Evolutionary conservation across 2,329 filamentous ascomycete species (phyloP).

Genomic region (Metarhizium humberi): DNA sequence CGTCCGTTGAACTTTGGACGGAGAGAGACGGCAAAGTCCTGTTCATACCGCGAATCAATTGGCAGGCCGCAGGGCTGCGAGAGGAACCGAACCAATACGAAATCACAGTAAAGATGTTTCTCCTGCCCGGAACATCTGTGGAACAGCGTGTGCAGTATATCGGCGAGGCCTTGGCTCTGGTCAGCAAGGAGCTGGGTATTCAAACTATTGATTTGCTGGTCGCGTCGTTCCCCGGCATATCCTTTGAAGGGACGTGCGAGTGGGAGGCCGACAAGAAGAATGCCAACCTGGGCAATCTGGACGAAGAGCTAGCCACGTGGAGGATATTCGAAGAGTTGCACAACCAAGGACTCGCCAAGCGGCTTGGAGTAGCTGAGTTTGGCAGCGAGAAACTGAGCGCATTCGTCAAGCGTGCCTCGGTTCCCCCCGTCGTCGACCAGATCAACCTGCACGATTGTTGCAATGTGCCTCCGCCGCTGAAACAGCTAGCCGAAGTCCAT

Average conservation of each 20-base stretch:
- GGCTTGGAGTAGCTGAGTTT: conserved; percentile 84
- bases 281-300: conserved; percentile 52
- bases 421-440: conserved; percentile 80
- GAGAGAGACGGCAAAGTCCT: conserved; percentile 49
- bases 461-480: conserved; percentile 81
- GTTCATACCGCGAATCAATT: conserved; percentile 72
- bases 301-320: conserved; percentile 61
- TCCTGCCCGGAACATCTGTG: conserved; percentile 62
- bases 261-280: conserved; percentile 60
- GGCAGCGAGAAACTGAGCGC: conserved; percentile 72
- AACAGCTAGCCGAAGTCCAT: conserved; percentile 72
- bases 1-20: conserved; percentile 54
- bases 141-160: conserved; percentile 61
- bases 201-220: conserved; percentile 78
- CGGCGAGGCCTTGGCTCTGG: conserved; percentile 67
- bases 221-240: conserved; percentile 84
- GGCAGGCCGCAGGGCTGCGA: conserved; percentile 58
- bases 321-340: conserved; percentile 66
- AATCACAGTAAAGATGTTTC: conserved; percentile 93
- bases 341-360: conserved; percentile 58
- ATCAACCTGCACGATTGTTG: conserved; percentile 96
- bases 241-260: conserved; percentile 88
- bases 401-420: conserved; percentile 61
- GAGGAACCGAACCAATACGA: conserved; percentile 85
- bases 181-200: conserved; percentile 70